Percentiles rank a stretch among this genome's conserved stretches.
Evolutionary conservation across 306 rosid genomes (phyloP).

Genomic region (Dryas octopetala): DNA sequence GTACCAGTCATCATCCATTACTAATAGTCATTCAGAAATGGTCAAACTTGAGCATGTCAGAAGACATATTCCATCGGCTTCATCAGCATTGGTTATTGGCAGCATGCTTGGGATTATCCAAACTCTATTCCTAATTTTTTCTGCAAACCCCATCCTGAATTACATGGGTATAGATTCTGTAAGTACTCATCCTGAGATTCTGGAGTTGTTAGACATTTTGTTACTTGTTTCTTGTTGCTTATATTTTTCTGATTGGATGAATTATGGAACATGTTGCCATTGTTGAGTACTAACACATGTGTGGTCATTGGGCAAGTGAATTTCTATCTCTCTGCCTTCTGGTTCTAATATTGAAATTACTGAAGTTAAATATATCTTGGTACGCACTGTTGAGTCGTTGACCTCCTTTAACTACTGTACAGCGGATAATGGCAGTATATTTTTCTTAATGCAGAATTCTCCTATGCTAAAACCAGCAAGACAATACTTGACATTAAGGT

Average conservation of each 20-base stretch:
- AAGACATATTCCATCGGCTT: slow-evolving; percentile 71
- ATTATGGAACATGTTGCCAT: too few relatives aligned
- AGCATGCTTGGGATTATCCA: slow-evolving; percentile 65
- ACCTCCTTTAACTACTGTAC: too few relatives aligned
- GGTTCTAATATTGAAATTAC: not conserved
- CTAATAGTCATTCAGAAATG: slow-evolving; percentile 16
- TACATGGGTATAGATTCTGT: slow-evolving; percentile 75
- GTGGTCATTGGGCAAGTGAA: too few relatives aligned
- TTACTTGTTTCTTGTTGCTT: not conserved
- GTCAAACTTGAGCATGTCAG: slow-evolving; percentile 37
- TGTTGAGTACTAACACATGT: too few relatives aligned
- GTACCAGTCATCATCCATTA: not conserved
- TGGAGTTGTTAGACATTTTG: not conserved
- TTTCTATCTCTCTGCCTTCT: too few relatives aligned
- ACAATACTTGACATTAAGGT: slow-evolving; percentile 63
- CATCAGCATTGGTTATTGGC: slow-evolving; percentile 63
- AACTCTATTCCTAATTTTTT: slow-evolving; percentile 51
- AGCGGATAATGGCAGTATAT: not conserved
- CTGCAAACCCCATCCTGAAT: slow-evolving; percentile 60
- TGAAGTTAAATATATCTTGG: not conserved
- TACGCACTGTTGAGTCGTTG: not conserved
- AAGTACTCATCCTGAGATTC: slow-evolving; percentile 27
- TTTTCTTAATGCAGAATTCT: slow-evolving; percentile 49
- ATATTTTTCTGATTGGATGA: not conserved
- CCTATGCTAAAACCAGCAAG: slow-evolving; percentile 66